Evolutionary conservation across 192 early-diverging fungal species (phyloP).

Genomic region (Piromyces finnis): DNA sequence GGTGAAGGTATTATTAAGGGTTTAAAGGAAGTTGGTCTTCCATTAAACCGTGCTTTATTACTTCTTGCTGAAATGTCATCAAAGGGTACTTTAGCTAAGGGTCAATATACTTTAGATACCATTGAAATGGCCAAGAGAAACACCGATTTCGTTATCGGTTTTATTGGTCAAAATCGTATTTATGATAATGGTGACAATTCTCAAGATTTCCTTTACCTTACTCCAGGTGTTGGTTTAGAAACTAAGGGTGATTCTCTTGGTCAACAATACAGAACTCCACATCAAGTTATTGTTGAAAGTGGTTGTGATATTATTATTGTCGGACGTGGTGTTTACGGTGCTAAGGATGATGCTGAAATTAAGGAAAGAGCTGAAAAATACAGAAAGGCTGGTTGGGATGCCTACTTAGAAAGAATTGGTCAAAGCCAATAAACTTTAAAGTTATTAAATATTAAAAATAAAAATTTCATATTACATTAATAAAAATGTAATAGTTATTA

Average conservation of each 20-base stretch:
- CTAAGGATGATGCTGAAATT: slow-evolving; percentile 50
- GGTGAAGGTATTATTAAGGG: slow-evolving; percentile 92
- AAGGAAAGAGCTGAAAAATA: slow-evolving; percentile 50
- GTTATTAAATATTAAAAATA: neutral
- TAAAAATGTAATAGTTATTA: neutral
- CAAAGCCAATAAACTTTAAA: neutral
- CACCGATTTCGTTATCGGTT: slow-evolving; percentile 86
- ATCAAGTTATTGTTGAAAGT: slow-evolving; percentile 61
- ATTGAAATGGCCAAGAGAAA: slow-evolving; percentile 70
- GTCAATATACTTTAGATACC: slow-evolving; percentile 66
- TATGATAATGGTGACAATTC: slow-evolving; percentile 1
- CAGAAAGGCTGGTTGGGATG: slow-evolving; percentile 86
- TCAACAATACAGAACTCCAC: slow-evolving; percentile 89
- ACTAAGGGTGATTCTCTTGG: slow-evolving; percentile 70
- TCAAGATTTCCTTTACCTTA: slow-evolving; percentile 85
- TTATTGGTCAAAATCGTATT: slow-evolving; percentile 58
- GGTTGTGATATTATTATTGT: slow-evolving; percentile 96
- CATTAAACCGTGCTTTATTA: slow-evolving; percentile 56
- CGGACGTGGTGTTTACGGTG: slow-evolving; percentile 89
- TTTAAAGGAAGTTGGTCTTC: slow-evolving; percentile 69
- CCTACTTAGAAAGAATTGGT: slow-evolving; percentile 49
- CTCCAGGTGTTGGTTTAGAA: slow-evolving; percentile 82
- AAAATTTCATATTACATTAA: neutral
- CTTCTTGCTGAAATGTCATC: slow-evolving; percentile 96
- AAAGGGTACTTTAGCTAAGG: slow-evolving; percentile 64